phyloP scores from a whole-genome alignment of 108 stramenopile genomes.

The Pseudonitzschia multiseries region DNA sequence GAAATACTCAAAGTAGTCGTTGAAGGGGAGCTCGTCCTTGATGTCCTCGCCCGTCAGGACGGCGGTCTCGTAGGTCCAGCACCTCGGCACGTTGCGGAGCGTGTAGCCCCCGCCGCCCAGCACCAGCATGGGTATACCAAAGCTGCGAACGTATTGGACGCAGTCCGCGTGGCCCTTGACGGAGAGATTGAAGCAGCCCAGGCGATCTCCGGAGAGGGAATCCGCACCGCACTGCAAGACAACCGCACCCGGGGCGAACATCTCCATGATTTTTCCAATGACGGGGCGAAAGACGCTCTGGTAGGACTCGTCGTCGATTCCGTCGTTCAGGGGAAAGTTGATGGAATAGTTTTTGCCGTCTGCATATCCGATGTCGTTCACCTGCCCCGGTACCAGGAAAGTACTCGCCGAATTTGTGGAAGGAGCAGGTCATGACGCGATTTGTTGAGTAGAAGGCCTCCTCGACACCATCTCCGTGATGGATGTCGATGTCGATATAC shows the following conservation, averaged over 20 bases:
- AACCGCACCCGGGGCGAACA: constrained; percentile 92
- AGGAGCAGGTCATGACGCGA: constrained; percentile 96
- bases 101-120: constrained; percentile 98
- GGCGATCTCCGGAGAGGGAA: constrained; percentile 92
- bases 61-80: constrained; percentile 93
- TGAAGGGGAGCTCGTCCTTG: constrained; percentile 92
- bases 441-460: constrained; percentile 98
- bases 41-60: constrained; percentile 67
- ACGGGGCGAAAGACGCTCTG: constrained; percentile 90
- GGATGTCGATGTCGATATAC: constrained; percentile 99
- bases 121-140: constrained; percentile 90
- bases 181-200: constrained; percentile 96
- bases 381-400: constrained; percentile 96
- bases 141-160: constrained; percentile 84
- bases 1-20: constrained; percentile 98
- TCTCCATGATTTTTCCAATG: constrained; percentile 91
- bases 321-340: constrained; percentile 92
- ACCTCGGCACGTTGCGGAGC: constrained; percentile 94
- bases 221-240: constrained; percentile 98
- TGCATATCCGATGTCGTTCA: constrained; percentile 89
- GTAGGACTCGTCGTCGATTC: constrained; percentile 87
- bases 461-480: constrained; percentile 97
- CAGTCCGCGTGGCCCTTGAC: constrained; percentile 89
- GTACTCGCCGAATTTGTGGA: constrained; percentile 99
- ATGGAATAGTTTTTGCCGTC: constrained; percentile 88